phyloP scores from a whole-genome alignment of 305 asterid genomes.

The Fraxinus velutina region DNA sequence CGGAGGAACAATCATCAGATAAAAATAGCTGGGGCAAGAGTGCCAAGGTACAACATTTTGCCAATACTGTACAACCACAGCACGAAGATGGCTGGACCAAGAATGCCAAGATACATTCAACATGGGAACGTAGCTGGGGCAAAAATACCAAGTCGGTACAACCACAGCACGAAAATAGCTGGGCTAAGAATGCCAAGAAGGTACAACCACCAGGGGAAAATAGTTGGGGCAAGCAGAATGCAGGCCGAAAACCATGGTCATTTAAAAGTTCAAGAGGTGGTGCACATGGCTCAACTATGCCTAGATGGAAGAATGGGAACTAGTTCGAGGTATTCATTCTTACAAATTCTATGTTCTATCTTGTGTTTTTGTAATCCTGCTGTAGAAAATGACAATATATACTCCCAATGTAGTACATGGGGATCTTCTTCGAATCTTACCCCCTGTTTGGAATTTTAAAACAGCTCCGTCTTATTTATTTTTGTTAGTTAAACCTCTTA shows the following conservation, averaged over 20 bases:
- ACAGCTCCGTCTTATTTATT: not conserved
- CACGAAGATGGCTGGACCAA: slow-evolving; percentile 36
- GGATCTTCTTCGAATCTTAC: not conserved
- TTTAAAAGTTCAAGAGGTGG: slow-evolving; percentile 58
- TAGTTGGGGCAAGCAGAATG: slow-evolving; percentile 33
- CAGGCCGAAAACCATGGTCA: slow-evolving; percentile 53
- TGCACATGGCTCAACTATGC: slow-evolving; percentile 71
- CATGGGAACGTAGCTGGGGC: not conserved
- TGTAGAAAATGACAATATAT: not conserved
- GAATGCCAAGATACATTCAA: slow-evolving; percentile 32
- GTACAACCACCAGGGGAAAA: slow-evolving; percentile 37
- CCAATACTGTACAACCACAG: slow-evolving; percentile 24
- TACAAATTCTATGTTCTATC: not conserved
- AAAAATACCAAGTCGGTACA: slow-evolving; percentile 22
- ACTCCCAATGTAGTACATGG: not conserved
- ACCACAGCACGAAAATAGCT: slow-evolving; percentile 23
- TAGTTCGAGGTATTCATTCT: not conserved
- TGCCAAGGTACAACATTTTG: slow-evolving; percentile 30
- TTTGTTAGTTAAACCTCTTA: not conserved
- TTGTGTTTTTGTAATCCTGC: not conserved
- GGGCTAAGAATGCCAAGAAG: slow-evolving; percentile 42
- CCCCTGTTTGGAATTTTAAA: not conserved
- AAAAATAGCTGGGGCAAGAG: slow-evolving; percentile 45
- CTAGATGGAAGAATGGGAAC: slow-evolving; percentile 45
- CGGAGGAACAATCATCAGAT: slow-evolving; percentile 43